phyloP scores from a whole-genome alignment of 805 yeast genomes.

The Scheffersomyces coipomensis region DNA sequence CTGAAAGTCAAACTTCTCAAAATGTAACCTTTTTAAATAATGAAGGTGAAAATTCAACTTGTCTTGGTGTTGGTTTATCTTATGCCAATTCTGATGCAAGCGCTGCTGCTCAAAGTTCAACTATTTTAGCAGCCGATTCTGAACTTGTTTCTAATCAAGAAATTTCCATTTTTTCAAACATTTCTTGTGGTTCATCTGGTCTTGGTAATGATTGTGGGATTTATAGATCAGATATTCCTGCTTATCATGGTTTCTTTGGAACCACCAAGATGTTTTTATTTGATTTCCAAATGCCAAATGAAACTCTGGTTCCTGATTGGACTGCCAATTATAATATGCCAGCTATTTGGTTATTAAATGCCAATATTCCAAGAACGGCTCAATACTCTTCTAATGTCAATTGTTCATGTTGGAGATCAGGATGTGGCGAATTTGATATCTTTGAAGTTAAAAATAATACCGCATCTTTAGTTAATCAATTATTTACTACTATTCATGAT shows the following conservation, averaged over 20 bases:
- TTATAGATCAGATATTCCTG: conserved; percentile 71
- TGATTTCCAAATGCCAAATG: conserved; percentile 67
- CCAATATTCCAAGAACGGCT: conserved; percentile 71
- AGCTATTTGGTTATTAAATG: conserved; percentile 74
- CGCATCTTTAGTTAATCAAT: conserved; percentile 37
- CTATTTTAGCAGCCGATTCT: conserved; percentile 48
- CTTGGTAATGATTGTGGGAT: conserved; percentile 65
- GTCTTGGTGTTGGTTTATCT: conserved; percentile 68
- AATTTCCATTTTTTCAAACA: conserved; percentile 56
- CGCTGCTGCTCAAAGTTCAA: conserved; percentile 42
- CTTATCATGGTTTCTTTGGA: conserved; percentile 70
- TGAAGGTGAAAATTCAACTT: conserved; percentile 58
- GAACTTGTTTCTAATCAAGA: conserved; percentile 58
- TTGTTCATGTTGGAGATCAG: conserved; percentile 76
- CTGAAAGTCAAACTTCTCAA: conserved; percentile 44
- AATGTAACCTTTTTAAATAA: conserved; percentile 68
- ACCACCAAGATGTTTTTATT: conserved; percentile 68
- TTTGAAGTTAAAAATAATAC: conserved; percentile 72
- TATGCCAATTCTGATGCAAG: conserved; percentile 61
- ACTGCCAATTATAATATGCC: conserved; percentile 59
- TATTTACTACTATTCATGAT: conserved; percentile 71
- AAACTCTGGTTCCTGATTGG: conserved; percentile 23
- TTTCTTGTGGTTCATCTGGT: conserved; percentile 58
- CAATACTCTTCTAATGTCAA: conserved; percentile 61
- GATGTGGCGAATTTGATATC: conserved; percentile 78